Evolutionary conservation across 805 yeast genomes (phyloP).

Genomic region (Hanseniaspora taiwanica): DNA sequence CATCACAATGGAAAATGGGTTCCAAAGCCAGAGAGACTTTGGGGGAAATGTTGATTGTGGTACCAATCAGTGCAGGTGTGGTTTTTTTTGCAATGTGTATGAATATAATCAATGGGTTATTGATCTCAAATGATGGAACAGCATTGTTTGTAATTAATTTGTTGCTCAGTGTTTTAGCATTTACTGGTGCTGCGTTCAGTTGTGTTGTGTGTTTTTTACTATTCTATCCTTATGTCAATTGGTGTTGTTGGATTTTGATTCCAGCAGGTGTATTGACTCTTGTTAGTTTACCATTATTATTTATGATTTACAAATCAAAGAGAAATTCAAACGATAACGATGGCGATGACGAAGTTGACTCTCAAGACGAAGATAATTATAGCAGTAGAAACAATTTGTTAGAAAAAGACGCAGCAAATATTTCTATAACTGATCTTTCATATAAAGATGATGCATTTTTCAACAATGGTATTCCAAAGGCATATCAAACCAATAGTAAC

Average conservation of each 20-base stretch:
- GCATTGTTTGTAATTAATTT: slow-evolving; percentile 25
- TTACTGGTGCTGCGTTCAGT: slow-evolving; percentile 39
- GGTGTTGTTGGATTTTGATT: slow-evolving; percentile 64
- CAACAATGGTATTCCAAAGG: slow-evolving; percentile 2
- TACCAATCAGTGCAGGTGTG: slow-evolving; percentile 57
- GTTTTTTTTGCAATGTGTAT: slow-evolving; percentile 34
- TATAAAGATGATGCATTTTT: slow-evolving; percentile 2
- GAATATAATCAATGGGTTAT: slow-evolving; percentile 12
- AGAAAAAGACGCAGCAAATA: background rate
- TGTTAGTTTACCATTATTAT: slow-evolving; percentile 36
- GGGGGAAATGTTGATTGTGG: slow-evolving; percentile 40
- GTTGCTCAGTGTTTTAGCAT: slow-evolving; percentile 34
- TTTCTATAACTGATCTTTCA: background rate
- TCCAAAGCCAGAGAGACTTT: slow-evolving; percentile 34
- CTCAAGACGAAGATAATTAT: slow-evolving; percentile 1
- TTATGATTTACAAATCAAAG: slow-evolving; percentile 15
- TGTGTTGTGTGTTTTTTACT: slow-evolving; percentile 43
- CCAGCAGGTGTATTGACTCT: slow-evolving; percentile 51
- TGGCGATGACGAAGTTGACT: slow-evolving; percentile 2
- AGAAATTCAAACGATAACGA: slow-evolving; percentile 2
- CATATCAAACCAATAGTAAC: background rate
- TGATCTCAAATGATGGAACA: slow-evolving; percentile 1
- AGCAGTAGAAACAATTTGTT: no score
- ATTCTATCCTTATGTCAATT: slow-evolving; percentile 50
- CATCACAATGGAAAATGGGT: slow-evolving; percentile 33